These are phyloP conservation scores for Rosa lucieae DNA, from an alignment of 306 rosid genomes.

Conservation along the genomic window DNA sequence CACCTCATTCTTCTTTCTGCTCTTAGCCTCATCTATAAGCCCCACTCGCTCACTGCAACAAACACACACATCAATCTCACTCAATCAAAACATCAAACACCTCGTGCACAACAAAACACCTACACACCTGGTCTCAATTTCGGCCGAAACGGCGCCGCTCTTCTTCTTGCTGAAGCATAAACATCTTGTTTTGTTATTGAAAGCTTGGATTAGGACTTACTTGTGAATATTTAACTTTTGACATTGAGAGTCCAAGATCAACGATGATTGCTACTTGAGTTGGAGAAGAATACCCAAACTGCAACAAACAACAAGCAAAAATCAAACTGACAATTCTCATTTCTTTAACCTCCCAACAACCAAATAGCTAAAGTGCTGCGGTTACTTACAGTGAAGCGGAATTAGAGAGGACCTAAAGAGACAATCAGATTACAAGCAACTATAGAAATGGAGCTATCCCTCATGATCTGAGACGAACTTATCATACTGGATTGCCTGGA, in stretches of 20 bases:
- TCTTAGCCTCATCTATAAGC: conserved; percentile 30
- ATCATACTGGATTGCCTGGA: conserved; percentile 68
- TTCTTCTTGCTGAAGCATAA: conserved; percentile 47
- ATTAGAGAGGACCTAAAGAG: conserved; percentile 94
- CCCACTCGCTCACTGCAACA: conserved; percentile 39
- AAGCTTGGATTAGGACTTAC: no score
- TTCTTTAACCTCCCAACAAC: no score
- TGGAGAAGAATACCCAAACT: conserved; percentile 93
- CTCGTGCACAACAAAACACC: not conserved
- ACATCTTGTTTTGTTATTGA: no score
- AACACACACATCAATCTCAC: conserved; percentile 3
- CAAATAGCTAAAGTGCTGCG: no score
- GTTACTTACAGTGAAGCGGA: conserved; percentile 85
- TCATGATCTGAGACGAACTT: conserved; percentile 77
- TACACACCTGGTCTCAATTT: not conserved
- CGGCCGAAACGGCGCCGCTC: conserved; percentile 15
- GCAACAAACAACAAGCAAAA: conserved; percentile 17
- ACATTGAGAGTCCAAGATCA: conserved; percentile 80
- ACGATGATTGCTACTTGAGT: conserved; percentile 77
- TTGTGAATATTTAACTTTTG: no score
- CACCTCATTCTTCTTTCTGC: conserved; percentile 29
- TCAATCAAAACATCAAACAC: not conserved
- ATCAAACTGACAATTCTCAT: not conserved
- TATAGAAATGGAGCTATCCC: conserved; percentile 77
- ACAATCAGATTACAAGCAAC: conserved; percentile 85